These are phyloP conservation scores for Sorghum bicolor DNA, from an alignment of 176 grass and related monocot genomes.

Conservation along the genomic window DNA sequence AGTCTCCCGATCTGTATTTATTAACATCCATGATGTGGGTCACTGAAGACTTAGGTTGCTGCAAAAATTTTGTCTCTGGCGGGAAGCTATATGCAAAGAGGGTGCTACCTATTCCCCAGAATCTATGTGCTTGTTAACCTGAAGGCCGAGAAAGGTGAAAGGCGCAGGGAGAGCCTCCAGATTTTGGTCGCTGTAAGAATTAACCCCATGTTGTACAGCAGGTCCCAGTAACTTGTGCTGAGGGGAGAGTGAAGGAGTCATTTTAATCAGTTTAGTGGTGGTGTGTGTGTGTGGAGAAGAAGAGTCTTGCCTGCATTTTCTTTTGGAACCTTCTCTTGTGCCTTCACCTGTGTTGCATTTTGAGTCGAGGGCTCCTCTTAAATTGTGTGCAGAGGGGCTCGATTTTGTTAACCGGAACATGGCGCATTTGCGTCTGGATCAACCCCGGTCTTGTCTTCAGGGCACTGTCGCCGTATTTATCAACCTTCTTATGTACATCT, in stretches of 20 bases:
- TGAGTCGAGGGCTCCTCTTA: slow-evolving; percentile 37
- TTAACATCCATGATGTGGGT: slow-evolving; percentile 28
- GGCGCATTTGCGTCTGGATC: slow-evolving; percentile 5
- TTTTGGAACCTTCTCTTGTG: slow-evolving; percentile 47
- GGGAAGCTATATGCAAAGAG: slow-evolving; percentile 32
- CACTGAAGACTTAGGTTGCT: slow-evolving; percentile 14
- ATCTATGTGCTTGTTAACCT: slow-evolving; percentile 44
- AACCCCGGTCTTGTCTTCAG: slow-evolving; percentile 32
- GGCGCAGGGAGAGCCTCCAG: slow-evolving; percentile 61
- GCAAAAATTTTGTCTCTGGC: slow-evolving; percentile 36
- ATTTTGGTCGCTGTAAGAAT: slow-evolving; percentile 77
- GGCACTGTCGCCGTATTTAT: slow-evolving; percentile 34
- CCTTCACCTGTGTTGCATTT: slow-evolving; percentile 37
- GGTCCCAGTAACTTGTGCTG: slow-evolving; percentile 48
- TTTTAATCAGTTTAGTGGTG: slow-evolving; percentile 34
- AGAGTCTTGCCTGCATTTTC: slow-evolving; percentile 50
- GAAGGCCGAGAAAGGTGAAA: slow-evolving; percentile 54
- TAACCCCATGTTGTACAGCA: slow-evolving; percentile 80
- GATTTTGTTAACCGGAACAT: slow-evolving; percentile 46
- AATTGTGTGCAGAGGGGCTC: slow-evolving; percentile 48
- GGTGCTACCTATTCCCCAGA: slow-evolving; percentile 23
- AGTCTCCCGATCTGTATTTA: slow-evolving; percentile 35
- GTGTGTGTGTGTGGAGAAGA: slow-evolving; percentile 39
- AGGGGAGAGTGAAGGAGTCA: slow-evolving; percentile 30
- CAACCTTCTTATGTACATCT: slow-evolving; percentile 33